A percentile compares a stretch with the other conserved stretches of the same genome.
Evolutionary conservation across 768 basidiomycete species (phyloP).

Genomic region (Lenzites betulinus): DNA sequence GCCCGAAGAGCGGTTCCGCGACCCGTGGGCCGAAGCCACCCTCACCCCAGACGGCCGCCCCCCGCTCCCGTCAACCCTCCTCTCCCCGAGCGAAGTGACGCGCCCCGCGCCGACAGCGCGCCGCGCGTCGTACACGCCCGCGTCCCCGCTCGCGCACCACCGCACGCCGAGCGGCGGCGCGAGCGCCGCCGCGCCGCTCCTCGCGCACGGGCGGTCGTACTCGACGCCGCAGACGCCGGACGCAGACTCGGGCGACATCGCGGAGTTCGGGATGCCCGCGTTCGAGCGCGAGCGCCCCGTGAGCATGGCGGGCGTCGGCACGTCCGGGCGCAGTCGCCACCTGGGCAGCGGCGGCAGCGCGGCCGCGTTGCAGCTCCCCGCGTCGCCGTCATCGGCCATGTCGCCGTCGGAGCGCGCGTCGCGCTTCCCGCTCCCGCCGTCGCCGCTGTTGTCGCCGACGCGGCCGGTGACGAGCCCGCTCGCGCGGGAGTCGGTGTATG

Average conservation of each 20-base stretch:
- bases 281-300: neutral
- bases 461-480: neutral
- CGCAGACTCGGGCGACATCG: slow-evolving; percentile 11
- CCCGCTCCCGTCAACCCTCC: neutral
- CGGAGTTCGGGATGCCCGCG: slow-evolving; percentile 27
- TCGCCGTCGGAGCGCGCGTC: neutral
- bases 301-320: slow-evolving; percentile 52
- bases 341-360: slow-evolving; percentile 1
- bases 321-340: slow-evolving; percentile 20
- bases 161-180: slow-evolving; percentile 30
- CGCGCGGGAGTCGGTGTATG: neutral
- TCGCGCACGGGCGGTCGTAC: slow-evolving; percentile 28
- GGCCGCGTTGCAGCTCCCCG: neutral
- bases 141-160: slow-evolving; percentile 24
- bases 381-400: neutral
- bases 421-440: neutral
- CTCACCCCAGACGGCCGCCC: neutral
- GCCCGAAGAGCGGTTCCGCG: slow-evolving; percentile 13
- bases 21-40: slow-evolving; percentile 13
- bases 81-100: neutral
- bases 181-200: slow-evolving; percentile 35
- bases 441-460: neutral
- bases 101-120: slow-evolving; percentile 3
- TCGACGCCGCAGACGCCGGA: slow-evolving; percentile 21
- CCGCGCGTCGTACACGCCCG: slow-evolving; percentile 1